Percentiles rank a stretch among this genome's conserved stretches.
Evolutionary conservation across 2,329 filamentous ascomycete genomes (phyloP).

Genomic region (Neospermospora avenae): DNA sequence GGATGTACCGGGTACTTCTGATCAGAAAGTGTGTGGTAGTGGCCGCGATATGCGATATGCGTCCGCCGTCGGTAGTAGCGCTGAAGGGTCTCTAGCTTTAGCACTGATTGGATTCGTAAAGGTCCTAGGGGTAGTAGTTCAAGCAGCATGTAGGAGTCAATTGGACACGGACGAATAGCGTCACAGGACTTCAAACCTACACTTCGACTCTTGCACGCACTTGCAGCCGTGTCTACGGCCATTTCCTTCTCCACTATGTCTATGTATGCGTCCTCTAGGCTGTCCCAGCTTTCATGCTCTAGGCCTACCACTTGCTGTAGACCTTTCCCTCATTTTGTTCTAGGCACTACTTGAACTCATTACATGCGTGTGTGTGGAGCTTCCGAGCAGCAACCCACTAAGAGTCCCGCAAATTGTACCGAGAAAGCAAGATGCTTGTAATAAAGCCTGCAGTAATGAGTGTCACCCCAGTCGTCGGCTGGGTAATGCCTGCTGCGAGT

Average conservation of each 20-base stretch:
- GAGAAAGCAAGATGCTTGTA: conserved; percentile 5
- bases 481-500: neutral
- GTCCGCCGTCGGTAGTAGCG: neutral
- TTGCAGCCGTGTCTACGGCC: neutral
- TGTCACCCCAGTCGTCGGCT: neutral
- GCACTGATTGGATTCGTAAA: neutral
- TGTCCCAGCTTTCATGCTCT: neutral
- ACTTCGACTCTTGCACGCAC: neutral
- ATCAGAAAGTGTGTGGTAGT: neutral
- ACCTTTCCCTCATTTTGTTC: too few species aligned
- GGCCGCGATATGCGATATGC: neutral
- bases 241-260: neutral
- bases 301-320: neutral
- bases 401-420: conserved; percentile 4
- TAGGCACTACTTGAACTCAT: too few species aligned
- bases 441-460: neutral
- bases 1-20: conserved; percentile 4
- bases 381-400: neutral
- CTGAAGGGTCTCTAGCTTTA: neutral
- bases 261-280: neutral
- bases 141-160: neutral
- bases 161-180: neutral
- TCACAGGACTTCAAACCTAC: neutral
- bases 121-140: neutral
- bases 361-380: conserved; percentile 5